Evolutionary conservation across 1,284 basidiomycete species (phyloP), one percentile per base, ranked within the genome.

Genomic region (Agaricales sp.): DNA sequence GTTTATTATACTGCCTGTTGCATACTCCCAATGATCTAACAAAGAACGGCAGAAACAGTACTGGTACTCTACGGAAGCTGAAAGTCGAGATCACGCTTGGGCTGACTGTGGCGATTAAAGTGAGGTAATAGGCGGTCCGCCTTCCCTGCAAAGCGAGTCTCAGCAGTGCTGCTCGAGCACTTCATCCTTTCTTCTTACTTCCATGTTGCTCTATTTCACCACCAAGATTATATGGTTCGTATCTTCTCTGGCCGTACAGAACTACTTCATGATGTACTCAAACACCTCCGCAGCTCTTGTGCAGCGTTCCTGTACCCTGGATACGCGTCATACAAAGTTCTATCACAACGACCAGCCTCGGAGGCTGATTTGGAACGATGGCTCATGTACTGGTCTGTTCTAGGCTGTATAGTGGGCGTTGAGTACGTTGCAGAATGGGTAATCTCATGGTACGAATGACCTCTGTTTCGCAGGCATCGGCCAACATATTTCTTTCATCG

Each of bases 321-420:
- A 16, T 92, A 92, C 65, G 84, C 87, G 35, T 90, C 87, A 20
- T 92, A 89, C 69, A 92, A 92, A 69, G 78, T 80, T 0, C 73
- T 91, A 26, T 84, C 82, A 44, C 82, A 85, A 59, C 73, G 87
- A 43, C 86, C 87, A 30, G 84, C 85, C 0, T 80, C 83, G 2
- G 83, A 89, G 57, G 79, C 74, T 43, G 84, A 88, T 23, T 70
- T 92, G 3, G 89, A 92, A 61, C 69, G 84, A 66, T 91, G 89
- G 88, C 70, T 91, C 47, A 92, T 90, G 87, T 92, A 91, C 59
- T 92, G 89, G 89, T 83, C 80, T 24, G 87, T 92, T 0, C 75
- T 92, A 11, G 89, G 86, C 0, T 82, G 80, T 59, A 76, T 91
- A 52, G 71, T 88, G 25, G 77, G 75, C 3, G 67, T 84, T 16